A percentile compares a stretch with the other conserved stretches of the same genome.
Evolutionary conservation across 2,329 filamentous ascomycete genomes (phyloP).

Genomic region (Myriangium duriaei): DNA sequence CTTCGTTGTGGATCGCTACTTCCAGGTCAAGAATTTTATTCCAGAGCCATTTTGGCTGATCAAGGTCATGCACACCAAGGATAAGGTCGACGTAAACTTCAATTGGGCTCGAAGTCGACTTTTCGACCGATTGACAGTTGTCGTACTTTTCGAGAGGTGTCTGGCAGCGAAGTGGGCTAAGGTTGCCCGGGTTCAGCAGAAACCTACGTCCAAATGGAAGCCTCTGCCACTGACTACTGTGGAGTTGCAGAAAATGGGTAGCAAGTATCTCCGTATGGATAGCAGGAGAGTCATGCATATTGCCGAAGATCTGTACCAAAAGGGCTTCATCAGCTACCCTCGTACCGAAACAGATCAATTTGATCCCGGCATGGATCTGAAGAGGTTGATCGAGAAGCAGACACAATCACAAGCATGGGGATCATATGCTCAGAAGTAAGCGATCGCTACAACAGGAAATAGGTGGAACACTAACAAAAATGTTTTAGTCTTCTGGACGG

Average conservation of each 20-base stretch:
- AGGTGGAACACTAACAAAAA: neutral
- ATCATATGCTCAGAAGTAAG: slow-evolving; percentile 50
- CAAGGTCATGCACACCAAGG: slow-evolving; percentile 65
- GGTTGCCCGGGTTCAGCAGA: slow-evolving; percentile 76
- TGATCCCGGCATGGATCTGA: slow-evolving; percentile 76
- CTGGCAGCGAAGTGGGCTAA: slow-evolving; percentile 62
- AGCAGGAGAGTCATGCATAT: slow-evolving; percentile 80
- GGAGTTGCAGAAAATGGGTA: slow-evolving; percentile 91
- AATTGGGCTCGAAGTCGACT: slow-evolving; percentile 70
- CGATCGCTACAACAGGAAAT: neutral
- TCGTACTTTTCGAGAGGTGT: slow-evolving; percentile 77
- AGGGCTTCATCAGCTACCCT: slow-evolving; percentile 94
- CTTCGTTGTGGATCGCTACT: slow-evolving; percentile 93
- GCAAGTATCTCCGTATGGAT: slow-evolving; percentile 75
- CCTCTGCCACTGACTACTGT: slow-evolving; percentile 89
- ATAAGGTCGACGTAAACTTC: slow-evolving; percentile 70
- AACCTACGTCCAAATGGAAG: slow-evolving; percentile 87
- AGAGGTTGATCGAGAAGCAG: slow-evolving; percentile 71
- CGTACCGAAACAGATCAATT: slow-evolving; percentile 96
- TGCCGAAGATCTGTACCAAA: slow-evolving; percentile 81
- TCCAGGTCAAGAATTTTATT: slow-evolving; percentile 85
- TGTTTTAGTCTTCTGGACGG: slow-evolving; percentile 51
- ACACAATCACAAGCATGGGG: slow-evolving; percentile 67
- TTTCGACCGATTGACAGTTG: slow-evolving; percentile 73
- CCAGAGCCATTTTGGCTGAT: slow-evolving; percentile 90